Conservation (phyloP, 176 grass and related monocot genomes). For the Musa acuminata region DNA sequence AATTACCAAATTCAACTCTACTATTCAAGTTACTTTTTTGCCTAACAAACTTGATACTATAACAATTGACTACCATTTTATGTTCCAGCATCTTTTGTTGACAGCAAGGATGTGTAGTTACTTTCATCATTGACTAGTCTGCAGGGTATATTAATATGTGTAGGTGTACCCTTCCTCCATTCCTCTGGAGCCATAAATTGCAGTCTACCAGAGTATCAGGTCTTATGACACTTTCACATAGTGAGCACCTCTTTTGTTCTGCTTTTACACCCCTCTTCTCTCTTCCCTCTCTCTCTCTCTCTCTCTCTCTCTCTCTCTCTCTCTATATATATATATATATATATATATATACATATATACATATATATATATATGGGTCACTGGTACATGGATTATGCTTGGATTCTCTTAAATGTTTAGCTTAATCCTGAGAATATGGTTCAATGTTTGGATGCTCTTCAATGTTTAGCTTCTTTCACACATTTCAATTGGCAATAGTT, state of each 20-base stretch:
- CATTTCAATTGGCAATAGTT: neutral
- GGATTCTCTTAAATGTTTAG: no score
- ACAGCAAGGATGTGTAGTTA: neutral
- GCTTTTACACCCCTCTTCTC: no score
- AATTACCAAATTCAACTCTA: neutral
- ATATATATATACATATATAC: no score
- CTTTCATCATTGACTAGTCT: neutral
- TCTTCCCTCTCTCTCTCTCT: no score
- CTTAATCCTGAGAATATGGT: neutral
- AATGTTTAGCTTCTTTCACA: neutral
- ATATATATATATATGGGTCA: no score
- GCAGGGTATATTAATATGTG: neutral
- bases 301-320: no score
- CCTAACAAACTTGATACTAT: neutral
- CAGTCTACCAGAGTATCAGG: no score
- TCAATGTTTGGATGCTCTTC: neutral
- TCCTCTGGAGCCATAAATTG: neutral
- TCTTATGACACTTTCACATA: no score
- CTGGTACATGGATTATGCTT: no score
- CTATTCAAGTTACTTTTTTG: conserved; percentile 4
- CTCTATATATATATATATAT: no score
- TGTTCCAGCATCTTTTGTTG: no score
- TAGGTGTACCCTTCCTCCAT: neutral
- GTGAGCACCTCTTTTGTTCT: no score
- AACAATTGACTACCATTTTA: neutral